Base-by-base conservation (phyloP, 1,284 basidiomycete species). In the Fomitopsis palustris region DNA sequence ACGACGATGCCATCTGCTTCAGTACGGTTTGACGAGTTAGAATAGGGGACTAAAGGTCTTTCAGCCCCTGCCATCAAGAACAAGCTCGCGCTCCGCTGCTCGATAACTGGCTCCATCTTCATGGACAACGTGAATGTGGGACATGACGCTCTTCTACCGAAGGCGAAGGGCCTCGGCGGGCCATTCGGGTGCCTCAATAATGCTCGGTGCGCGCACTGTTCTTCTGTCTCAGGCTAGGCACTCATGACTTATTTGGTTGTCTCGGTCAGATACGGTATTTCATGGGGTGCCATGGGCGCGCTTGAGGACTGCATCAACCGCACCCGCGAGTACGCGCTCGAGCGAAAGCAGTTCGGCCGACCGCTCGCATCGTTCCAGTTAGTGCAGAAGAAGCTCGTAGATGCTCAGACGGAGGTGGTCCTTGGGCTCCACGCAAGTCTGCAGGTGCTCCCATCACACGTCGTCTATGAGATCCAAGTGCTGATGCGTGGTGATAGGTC, bases 281-380 rank as follows among this genome's bases (percentile, higher is more conserved):
- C 91, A 5, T 97, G 93, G 90, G 95, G 93, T 61, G 91, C 92
- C 1, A 95, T 97, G 83, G 95, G 95, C 51, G 91, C 96, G 0
- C 82, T 99, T 31, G 96, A 99, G 74, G 94, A 97, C 67, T 96
- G 93, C 70, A 82, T 98, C 35, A 73, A 81, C 47, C 85, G 86
- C 54, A 85, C 96, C 0, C 83, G 92, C 29, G 83, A 83, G 29
- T 98, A 99, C 71, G 92, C 93, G 1, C 83, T 98, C 25, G 94
- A 98, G 70, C 82, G 94, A 54, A 83, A 89, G 47, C 96, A 98
- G 75, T 98, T 98, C 78, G 80, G 85, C 38, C 86, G 91, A 37
- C 95, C 95, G 0, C 81, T 98, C 4, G 95, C 93, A 1, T 92
- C 90, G 3, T 99, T 97, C 85, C 96, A 99, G 75, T 85, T 96